Evolutionary conservation across 352 stramenopile species (phyloP).

Genomic region (Phytophthora sojae): DNA sequence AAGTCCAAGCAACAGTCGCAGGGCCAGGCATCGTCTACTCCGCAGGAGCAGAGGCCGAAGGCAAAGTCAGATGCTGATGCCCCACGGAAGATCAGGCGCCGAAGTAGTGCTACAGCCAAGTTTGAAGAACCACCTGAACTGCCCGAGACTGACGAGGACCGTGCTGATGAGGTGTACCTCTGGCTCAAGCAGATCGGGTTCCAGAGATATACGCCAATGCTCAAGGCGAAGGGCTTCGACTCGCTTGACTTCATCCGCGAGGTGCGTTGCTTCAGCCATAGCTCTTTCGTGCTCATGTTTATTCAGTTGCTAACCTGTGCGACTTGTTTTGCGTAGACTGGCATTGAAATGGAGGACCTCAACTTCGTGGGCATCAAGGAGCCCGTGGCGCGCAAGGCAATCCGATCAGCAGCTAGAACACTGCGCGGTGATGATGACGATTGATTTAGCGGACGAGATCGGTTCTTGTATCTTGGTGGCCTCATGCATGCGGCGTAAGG

Average conservation of each 20-base stretch:
- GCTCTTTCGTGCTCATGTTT: neutral
- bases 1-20: conserved; percentile 27
- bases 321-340: conserved; percentile 57
- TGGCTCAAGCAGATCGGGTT: conserved; percentile 76
- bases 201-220: conserved; percentile 64
- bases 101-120: conserved; percentile 34
- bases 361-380: conserved; percentile 90
- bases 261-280: conserved; percentile 42
- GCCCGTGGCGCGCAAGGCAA: conserved; percentile 56
- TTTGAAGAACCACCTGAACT: conserved; percentile 39
- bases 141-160: conserved; percentile 55
- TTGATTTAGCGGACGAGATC: conserved; percentile 29
- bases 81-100: conserved; percentile 33
- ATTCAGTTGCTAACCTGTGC: conserved; percentile 12
- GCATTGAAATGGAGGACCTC: conserved; percentile 85
- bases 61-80: conserved; percentile 27
- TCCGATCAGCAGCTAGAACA: conserved; percentile 65
- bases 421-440: conserved; percentile 58
- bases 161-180: conserved; percentile 70
- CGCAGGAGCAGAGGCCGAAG: conserved; percentile 23
- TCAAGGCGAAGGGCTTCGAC: conserved; percentile 82
- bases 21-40: conserved; percentile 15
- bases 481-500: conserved; percentile 30
- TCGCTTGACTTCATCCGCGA: conserved; percentile 88
- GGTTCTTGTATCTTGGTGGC: conserved; percentile 18